Percentiles rank a stretch among this genome's conserved stretches.
phyloP scores from a whole-genome alignment of 345 rosid genomes.

The Linum tenue region DNA sequence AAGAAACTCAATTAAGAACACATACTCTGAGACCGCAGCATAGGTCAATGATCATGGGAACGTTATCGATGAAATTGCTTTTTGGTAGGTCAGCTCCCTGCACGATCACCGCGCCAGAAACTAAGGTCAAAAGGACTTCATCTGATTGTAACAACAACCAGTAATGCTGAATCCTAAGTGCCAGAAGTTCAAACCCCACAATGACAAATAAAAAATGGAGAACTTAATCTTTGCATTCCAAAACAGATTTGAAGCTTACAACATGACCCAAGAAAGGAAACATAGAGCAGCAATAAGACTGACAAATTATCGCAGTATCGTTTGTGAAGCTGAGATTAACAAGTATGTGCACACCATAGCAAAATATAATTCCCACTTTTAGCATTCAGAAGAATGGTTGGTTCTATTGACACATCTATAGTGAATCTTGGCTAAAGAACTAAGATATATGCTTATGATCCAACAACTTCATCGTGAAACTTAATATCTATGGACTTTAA shows the following conservation, averaged over 20 bases:
- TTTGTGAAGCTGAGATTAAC: too few species aligned
- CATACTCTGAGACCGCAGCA: constrained; percentile 60
- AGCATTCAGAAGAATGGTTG: too few species aligned
- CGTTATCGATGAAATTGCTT: constrained; percentile 88
- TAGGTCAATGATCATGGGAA: constrained; percentile 82
- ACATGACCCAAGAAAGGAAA: not conserved
- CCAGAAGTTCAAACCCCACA: too few species aligned
- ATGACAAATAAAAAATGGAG: constrained; percentile 9
- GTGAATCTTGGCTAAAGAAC: too few species aligned
- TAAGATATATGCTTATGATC: too few species aligned
- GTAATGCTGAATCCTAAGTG: not conserved
- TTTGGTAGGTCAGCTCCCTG: constrained; percentile 86
- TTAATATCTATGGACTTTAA: not conserved
- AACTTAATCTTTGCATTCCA: not conserved
- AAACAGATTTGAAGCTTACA: not conserved
- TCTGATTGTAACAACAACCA: not conserved
- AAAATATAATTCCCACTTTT: too few species aligned
- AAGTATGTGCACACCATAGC: too few species aligned
- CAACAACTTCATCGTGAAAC: too few species aligned
- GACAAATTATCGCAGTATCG: too few species aligned
- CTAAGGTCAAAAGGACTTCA: not conserved
- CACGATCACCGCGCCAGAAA: not conserved
- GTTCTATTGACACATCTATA: too few species aligned
- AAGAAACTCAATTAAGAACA: constrained; percentile 10
- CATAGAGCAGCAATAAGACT: too few species aligned